Percentiles rank a stretch among this genome's conserved stretches.
Conservation (phyloP, 139 green algal species). For the Limnomonas spitsbergensis region DNA sequence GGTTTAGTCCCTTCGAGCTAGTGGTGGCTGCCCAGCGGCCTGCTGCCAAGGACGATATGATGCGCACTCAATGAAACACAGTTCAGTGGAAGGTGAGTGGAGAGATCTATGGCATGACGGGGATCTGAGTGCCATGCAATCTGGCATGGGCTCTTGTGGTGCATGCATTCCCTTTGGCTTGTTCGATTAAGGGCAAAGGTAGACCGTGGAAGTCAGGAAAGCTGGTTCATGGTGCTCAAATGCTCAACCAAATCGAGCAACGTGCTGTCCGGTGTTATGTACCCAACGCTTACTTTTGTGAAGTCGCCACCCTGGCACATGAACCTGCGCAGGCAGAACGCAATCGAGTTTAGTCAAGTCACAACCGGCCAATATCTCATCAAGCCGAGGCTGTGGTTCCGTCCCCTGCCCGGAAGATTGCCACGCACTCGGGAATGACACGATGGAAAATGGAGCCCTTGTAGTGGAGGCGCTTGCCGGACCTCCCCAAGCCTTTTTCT, state of each 20-base stretch:
- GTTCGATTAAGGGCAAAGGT: no score
- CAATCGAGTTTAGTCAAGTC: background rate
- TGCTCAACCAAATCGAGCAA: no score
- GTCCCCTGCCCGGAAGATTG: no score
- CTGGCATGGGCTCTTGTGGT: no score
- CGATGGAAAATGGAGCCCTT: constrained; percentile 87
- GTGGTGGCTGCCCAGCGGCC: no score
- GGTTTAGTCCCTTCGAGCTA: background rate
- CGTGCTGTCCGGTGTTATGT: no score
- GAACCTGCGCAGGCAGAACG: constrained; percentile 32
- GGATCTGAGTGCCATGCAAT: no score
- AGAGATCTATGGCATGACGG: no score
- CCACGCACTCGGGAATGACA: constrained; percentile 54
- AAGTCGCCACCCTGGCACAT: constrained; percentile 54
- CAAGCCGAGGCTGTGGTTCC: background rate
- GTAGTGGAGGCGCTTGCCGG: constrained; percentile 82
- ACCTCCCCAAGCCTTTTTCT: constrained; percentile 68
- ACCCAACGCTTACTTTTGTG: constrained; percentile 14
- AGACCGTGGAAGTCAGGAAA: no score
- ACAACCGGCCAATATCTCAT: background rate
- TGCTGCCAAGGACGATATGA: background rate
- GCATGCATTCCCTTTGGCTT: no score
- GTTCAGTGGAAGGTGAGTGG: no score
- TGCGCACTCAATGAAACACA: background rate
- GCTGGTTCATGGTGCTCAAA: no score